A percentile compares a stretch with the other conserved stretches of the same genome.
Evolutionary conservation across 805 yeast genomes (phyloP).

Genomic region (Teunomyces aglyptinius): DNA sequence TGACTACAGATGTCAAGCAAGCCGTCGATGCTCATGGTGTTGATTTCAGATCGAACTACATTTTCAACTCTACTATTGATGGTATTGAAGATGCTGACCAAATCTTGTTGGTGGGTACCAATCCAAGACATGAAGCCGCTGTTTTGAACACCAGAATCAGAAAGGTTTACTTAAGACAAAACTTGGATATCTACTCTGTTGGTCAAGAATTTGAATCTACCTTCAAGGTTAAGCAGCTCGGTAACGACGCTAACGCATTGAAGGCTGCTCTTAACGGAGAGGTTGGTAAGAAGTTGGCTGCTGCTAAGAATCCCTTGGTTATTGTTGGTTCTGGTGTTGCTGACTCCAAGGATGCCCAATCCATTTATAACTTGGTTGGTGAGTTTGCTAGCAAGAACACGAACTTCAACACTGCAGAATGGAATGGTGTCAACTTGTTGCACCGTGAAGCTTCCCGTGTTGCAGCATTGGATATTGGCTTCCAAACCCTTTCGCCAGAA

Average conservation of each 20-base stretch:
- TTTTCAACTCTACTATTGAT: slow-evolving; percentile 74
- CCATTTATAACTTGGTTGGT: slow-evolving; percentile 58
- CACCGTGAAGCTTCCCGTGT: slow-evolving; percentile 87
- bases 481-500: slow-evolving; percentile 51
- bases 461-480: slow-evolving; percentile 85
- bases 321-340: slow-evolving; percentile 79
- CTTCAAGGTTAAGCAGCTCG: slow-evolving; percentile 62
- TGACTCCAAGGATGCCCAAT: slow-evolving; percentile 62
- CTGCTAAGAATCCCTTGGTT: slow-evolving; percentile 72
- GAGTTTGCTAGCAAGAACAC: slow-evolving; percentile 54
- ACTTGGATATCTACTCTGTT: slow-evolving; percentile 65
- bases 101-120: slow-evolving; percentile 76
- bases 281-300: slow-evolving; percentile 62
- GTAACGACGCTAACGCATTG: slow-evolving; percentile 57
- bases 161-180: slow-evolving; percentile 70
- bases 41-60: slow-evolving; percentile 74
- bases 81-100: slow-evolving; percentile 84
- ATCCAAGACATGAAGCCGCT: slow-evolving; percentile 89
- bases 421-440: slow-evolving; percentile 80
- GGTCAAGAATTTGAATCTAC: slow-evolving; percentile 81
- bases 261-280: slow-evolving; percentile 61
- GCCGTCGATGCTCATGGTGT: slow-evolving; percentile 61
- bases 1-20: slow-evolving; percentile 65
- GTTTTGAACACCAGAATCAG: slow-evolving; percentile 82
- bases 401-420: slow-evolving; percentile 64